These are phyloP conservation scores for Thozetella sp. DNA, from an alignment of 495 filamentous ascomycete species.

Conservation along the genomic window DNA sequence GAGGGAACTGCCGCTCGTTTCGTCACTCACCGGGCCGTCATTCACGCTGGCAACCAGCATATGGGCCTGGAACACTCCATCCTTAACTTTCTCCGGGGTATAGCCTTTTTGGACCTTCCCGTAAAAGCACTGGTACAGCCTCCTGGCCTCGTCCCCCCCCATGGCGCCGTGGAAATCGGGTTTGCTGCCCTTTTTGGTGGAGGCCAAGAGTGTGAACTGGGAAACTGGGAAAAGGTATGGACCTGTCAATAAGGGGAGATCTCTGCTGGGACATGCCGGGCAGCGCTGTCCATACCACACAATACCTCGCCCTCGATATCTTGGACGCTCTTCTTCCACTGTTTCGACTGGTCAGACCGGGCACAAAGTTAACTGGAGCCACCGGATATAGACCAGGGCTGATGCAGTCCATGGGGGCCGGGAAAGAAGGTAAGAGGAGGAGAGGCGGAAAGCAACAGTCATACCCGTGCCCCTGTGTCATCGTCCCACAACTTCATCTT, in stretches of 20 bases:
- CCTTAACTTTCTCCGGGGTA: slow-evolving; percentile 75
- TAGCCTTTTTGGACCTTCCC: slow-evolving; percentile 75
- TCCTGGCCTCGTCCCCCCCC: slow-evolving; percentile 71
- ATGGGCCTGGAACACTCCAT: slow-evolving; percentile 97
- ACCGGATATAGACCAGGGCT: slow-evolving; percentile 9
- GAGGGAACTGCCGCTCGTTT: background rate
- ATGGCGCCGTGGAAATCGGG: slow-evolving; percentile 94
- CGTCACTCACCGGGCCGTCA: slow-evolving; percentile 83
- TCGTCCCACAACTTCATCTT: slow-evolving; percentile 92
- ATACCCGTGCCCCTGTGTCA: slow-evolving; percentile 64
- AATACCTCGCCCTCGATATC: slow-evolving; percentile 89
- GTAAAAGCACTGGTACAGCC: slow-evolving; percentile 82
- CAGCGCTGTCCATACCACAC: slow-evolving; percentile 64
- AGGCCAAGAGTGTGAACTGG: slow-evolving; percentile 93
- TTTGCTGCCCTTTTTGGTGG: slow-evolving; percentile 91
- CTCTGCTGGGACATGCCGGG: background rate
- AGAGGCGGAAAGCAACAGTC: too few relatives aligned
- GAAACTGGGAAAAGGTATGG: slow-evolving; percentile 64
- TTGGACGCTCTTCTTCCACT: slow-evolving; percentile 90
- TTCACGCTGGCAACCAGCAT: slow-evolving; percentile 96
- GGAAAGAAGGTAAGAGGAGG: too few relatives aligned
- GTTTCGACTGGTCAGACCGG: slow-evolving; percentile 9
- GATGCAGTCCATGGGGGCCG: background rate
- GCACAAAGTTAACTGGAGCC: slow-evolving; percentile 5
- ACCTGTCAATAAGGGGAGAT: background rate